Base-by-base conservation (phyloP, 2,329 filamentous ascomycete species). In the Penicillium decumbens region DNA sequence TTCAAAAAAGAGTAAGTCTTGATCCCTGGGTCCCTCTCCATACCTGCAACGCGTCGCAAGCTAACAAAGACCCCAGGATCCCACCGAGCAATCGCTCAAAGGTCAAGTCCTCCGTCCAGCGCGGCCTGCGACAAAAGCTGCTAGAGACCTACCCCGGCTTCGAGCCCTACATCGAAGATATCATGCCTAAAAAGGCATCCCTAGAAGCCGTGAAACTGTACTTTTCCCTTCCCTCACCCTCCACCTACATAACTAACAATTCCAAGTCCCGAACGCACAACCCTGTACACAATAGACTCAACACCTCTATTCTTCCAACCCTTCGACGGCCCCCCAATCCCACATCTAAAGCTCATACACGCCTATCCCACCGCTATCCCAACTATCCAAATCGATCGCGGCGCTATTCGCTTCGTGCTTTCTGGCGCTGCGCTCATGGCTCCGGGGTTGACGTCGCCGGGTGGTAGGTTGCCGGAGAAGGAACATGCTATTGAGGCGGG, bases 351-450 rank as follows among this genome's bases (percentile, higher is more conserved):
- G 41, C 83, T 97, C 63, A 83, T 98, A 32, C 93, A 98, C 77
- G 82, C 86, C 61, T 97, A 92, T 75, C 93, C 93, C 8, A 76
- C 83, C 59, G 87, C 83, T 51, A 92, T 98, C 69, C 85, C 88
- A 15, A 86, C 82, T 45, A 79, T 98, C 50, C 86, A 91, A 51
- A 95, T 97, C 70, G 93, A 98, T 72, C 83, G 93, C 43, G 93
- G 93, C 54, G 93, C 93, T 4, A 97, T 98, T 65, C 88, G 93
- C 53, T 98, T 98, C 74, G 92, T 98, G 24, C 81, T 98, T 1
- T 88, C 84, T 1, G 93, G 93, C 39, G 93, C 93, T 0, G 89
- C 92, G 12, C 84, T 98, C 55, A 98, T 98, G 93, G 92, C 90
- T 1, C 93, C 93, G 0, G 93, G 93, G 0, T 72, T 98, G 61